Evolutionary conservation across 306 rosid species (phyloP).

Genomic region (Acacia melanoxylon): DNA sequence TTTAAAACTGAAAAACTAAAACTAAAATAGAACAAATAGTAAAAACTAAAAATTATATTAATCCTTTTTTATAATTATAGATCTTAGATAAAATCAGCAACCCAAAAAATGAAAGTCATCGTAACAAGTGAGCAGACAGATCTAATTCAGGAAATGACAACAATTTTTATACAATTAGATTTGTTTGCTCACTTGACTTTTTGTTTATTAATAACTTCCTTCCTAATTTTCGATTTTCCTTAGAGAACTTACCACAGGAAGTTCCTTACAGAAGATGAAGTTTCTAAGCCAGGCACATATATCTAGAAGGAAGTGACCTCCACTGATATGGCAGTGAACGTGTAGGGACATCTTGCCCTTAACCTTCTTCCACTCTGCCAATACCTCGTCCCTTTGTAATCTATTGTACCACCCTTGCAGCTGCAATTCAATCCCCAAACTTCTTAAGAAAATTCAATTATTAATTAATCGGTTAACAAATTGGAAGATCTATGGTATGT

Average conservation of each 20-base stretch:
- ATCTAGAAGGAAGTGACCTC: slow-evolving; percentile 82
- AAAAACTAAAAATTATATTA: no score
- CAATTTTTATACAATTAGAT: no score
- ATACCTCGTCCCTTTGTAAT: slow-evolving; percentile 91
- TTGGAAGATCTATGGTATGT: neutral
- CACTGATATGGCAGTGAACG: slow-evolving; percentile 96
- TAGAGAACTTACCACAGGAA: slow-evolving; percentile 52
- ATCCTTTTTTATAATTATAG: no score
- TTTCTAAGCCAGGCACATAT: slow-evolving; percentile 71
- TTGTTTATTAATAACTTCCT: no score
- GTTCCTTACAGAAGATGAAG: slow-evolving; percentile 81
- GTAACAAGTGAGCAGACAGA: no score
- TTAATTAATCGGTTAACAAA: neutral
- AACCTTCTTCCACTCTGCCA: slow-evolving; percentile 91
- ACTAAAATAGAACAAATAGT: no score
- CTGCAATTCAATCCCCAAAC: slow-evolving; percentile 49
- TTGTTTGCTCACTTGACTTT: no score
- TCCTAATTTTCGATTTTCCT: neutral
- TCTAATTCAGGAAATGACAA: no score
- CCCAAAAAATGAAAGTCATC: no score
- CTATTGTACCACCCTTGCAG: slow-evolving; percentile 92
- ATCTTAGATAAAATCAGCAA: no score
- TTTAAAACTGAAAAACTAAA: no score
- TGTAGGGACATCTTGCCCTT: slow-evolving; percentile 85
- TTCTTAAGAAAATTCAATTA: neutral